A percentile compares a stretch with the other conserved stretches of the same genome.
Conservation (phyloP, 768 basidiomycete genomes). For the Xerocomellus amylosporus region DNA sequence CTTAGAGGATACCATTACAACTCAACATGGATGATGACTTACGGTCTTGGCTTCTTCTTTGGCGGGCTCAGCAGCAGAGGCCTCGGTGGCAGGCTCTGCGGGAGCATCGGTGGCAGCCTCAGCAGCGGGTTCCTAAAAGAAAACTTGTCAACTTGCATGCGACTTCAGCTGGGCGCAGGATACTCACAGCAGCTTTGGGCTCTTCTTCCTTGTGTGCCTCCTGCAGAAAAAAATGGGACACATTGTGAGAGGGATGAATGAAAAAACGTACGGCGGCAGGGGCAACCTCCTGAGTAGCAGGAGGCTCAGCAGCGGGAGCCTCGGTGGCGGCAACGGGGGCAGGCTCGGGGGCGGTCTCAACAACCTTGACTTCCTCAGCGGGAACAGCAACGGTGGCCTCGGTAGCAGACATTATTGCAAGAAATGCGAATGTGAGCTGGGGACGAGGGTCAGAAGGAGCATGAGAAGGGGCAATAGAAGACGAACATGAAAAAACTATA, state of each 20-base stretch:
- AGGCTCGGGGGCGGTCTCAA: slow-evolving; percentile 39
- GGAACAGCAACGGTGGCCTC: slow-evolving; percentile 50
- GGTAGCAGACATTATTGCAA: slow-evolving; percentile 81
- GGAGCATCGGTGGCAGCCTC: slow-evolving; percentile 26
- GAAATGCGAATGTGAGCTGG: slow-evolving; percentile 55
- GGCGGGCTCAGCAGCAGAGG: slow-evolving; percentile 34
- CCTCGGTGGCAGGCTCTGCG: slow-evolving; percentile 29
- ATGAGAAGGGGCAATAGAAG: slow-evolving; percentile 5
- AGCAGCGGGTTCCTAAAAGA: slow-evolving; percentile 36
- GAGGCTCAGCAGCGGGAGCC: slow-evolving; percentile 28
- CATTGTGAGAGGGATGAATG: neutral
- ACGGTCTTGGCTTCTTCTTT: slow-evolving; percentile 46
- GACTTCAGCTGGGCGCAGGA: accelerated
- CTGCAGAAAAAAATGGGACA: slow-evolving; percentile 17
- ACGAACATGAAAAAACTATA: slow-evolving; percentile 52
- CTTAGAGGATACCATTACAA: slow-evolving; percentile 32
- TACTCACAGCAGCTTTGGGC: slow-evolving; percentile 38
- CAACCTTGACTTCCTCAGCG: slow-evolving; percentile 54
- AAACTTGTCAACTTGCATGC: neutral
- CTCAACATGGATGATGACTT: slow-evolving; percentile 16
- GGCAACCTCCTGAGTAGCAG: slow-evolving; percentile 33
- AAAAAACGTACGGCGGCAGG: slow-evolving; percentile 34
- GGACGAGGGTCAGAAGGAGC: slow-evolving; percentile 6
- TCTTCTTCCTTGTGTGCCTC: slow-evolving; percentile 45
- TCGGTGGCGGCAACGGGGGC: slow-evolving; percentile 29